Evolutionary conservation across 2,329 filamentous ascomycete genomes (phyloP), one percentile per base, ranked within the genome.

Genomic region (Cladorrhinum sp.): DNA sequence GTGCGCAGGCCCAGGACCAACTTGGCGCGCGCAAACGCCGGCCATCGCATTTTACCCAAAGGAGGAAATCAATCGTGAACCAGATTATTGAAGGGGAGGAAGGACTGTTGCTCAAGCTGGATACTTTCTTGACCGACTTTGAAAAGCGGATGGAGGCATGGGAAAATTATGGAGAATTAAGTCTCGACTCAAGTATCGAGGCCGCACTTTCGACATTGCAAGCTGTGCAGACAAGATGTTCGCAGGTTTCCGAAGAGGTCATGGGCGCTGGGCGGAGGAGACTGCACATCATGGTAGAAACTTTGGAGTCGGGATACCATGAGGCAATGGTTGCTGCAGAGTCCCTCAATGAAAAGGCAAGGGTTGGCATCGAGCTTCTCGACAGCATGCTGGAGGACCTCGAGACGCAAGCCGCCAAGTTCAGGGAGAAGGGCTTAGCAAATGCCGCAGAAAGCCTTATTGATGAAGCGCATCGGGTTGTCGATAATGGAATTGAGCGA

Each of bases 261-360:
- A 85, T 98, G 67, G 95, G 92, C 59, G 91, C 90, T 38, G 93
- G 95, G 22, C 88, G 91, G 56, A 86, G 91, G 65, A 85, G 92
- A 62, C 86, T 96, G 62, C 90, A 91, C 65, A 85, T 98, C 61
- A 88, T 98, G 78, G 92, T 99, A 32, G 93, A 98, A 69, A 96
- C 92, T 0, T 79, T 99, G 13, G 95, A 99, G 74, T 83, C 83
- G 25, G 84, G 91, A 65, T 99, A 97, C 75, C 88, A 96, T 64
- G 91, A 95, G 68, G 92, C 90, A 1, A 77, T 99, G 65, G 88
- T 85, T 16, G 90, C 90, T 2, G 92, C 93, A 65, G 93, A 91
- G 71, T 93, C 92, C 0, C 77, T 98, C 68, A 92, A 95, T 70
- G 92, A 96, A 68, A 98, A 98, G 77, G 92, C 93, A 2, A 85